Evolutionary conservation across 164 flowering plant genomes (phyloP).

Genomic region (Aristolochia californica): DNA sequence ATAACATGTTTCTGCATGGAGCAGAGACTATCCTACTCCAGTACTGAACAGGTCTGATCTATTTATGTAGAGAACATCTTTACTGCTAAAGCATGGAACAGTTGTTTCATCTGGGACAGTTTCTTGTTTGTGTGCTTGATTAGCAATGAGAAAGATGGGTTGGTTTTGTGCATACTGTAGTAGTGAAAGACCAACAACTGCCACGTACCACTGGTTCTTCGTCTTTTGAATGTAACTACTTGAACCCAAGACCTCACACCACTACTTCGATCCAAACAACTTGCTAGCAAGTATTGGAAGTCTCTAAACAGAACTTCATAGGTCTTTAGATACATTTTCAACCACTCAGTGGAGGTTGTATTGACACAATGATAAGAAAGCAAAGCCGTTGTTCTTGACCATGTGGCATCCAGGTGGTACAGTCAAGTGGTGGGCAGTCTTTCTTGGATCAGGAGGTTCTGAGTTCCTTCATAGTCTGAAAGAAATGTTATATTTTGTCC

Average conservation of each 20-base stretch:
- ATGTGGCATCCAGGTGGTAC: background rate
- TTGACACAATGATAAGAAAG: background rate
- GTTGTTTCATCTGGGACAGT: background rate
- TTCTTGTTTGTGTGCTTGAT: background rate
- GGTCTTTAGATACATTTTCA: too few species aligned
- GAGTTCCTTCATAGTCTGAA: background rate
- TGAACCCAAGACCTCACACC: too few species aligned
- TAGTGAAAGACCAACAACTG: background rate
- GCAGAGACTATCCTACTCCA: slow-evolving; percentile 60
- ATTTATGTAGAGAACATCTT: background rate
- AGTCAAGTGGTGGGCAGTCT: background rate
- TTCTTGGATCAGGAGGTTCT: background rate
- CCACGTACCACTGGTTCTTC: too few species aligned
- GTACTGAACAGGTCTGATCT: slow-evolving; percentile 51
- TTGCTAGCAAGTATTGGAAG: too few species aligned
- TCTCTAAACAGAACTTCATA: too few species aligned
- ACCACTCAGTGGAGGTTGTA: too few species aligned
- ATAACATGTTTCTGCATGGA: slow-evolving; percentile 78
- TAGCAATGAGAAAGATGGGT: background rate
- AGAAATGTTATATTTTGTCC: background rate
- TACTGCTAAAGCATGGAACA: background rate
- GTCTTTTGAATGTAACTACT: too few species aligned
- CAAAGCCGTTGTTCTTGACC: background rate
- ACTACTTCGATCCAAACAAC: too few species aligned
- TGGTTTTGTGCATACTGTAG: background rate